These are phyloP conservation scores for Heterobasidion irregulare DNA, from an alignment of 1,284 basidiomycete genomes.

Conservation along the genomic window DNA sequence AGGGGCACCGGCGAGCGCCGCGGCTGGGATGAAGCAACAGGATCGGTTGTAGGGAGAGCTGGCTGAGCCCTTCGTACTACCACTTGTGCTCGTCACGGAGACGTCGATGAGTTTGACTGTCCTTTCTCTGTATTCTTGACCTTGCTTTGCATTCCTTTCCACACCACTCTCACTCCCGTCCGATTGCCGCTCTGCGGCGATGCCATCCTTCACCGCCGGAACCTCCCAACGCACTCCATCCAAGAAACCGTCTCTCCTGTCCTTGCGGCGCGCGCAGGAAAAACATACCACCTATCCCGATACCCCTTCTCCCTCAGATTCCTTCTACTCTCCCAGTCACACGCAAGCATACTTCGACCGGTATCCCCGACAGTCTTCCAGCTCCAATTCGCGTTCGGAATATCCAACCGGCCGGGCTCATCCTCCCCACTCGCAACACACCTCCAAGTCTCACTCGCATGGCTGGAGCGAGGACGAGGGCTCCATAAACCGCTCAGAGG, in stretches of 20 bases:
- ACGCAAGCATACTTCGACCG: constrained; percentile 27
- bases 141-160: neutral
- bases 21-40: neutral
- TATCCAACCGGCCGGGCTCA: neutral
- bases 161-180: neutral
- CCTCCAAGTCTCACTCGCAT: neutral
- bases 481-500: constrained; percentile 1
- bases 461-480: constrained; percentile 6
- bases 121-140: neutral
- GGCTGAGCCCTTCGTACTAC: neutral
- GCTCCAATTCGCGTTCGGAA: constrained; percentile 1
- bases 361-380: constrained; percentile 12
- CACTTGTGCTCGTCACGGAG: neutral
- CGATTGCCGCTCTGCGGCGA: neutral
- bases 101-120: neutral
- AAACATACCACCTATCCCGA: constrained; percentile 22
- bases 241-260: constrained; percentile 47
- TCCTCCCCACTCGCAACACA: neutral
- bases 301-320: constrained; percentile 14
- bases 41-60: neutral
- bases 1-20: too few species aligned
- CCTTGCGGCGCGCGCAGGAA: constrained; percentile 44
- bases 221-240: constrained; percentile 30
- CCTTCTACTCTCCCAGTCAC: constrained; percentile 12
- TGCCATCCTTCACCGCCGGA: constrained; percentile 9